Base-by-base conservation (phyloP, 495 filamentous ascomycete genomes). In the Bathelium albidoporum region DNA sequence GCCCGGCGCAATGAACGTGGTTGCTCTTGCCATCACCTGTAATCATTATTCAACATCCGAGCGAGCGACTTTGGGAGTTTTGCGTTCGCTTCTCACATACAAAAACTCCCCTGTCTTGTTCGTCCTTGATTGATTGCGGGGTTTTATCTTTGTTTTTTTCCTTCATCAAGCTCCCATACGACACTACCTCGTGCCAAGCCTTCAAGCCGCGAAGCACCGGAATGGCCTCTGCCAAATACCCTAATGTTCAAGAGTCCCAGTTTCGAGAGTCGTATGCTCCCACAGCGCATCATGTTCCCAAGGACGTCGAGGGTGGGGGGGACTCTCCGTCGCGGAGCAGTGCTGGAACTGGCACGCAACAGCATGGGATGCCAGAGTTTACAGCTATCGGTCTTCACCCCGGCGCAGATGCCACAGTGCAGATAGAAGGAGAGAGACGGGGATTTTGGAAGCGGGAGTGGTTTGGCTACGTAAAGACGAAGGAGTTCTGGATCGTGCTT, bases 401-500 rank as follows among this genome's bases (percentile, higher is more conserved):
- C 2, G 59, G 62, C 29, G 29, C 39, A 22, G 59, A 58, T 11
- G 59, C 62, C 12, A 60, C 26, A 0, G 74, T 77, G 20, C 71
- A 75, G 7, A 68, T 81, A 45, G 79, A 81, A 68, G 74, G 72
- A 45, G 75, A 70, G 67, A 75, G 86, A 72, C 77, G 82, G 68
- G 49, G 49, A 55, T 55, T 28, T 55, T 55, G 49, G 49, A 9
- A 29, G 9, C 49, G 81, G 68, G 61, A 81, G 45, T 86, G 83
- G 76, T 91, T 93, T 74, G 83, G 88, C 1, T 97, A 90, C 74
- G 78, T 97, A 58, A 80, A 76, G 65, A 96, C 94, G 24, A 81
- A 79, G 65, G 88, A 96, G 68, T 98, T 98, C 75, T 98, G 89
- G 77, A 77, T 89, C 64, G 82, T 92, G 44, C 76, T 98, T 68